These are phyloP conservation scores for Penicillium sp. DNA, from an alignment of 2,329 filamentous ascomycete species.

Conservation along the genomic window DNA sequence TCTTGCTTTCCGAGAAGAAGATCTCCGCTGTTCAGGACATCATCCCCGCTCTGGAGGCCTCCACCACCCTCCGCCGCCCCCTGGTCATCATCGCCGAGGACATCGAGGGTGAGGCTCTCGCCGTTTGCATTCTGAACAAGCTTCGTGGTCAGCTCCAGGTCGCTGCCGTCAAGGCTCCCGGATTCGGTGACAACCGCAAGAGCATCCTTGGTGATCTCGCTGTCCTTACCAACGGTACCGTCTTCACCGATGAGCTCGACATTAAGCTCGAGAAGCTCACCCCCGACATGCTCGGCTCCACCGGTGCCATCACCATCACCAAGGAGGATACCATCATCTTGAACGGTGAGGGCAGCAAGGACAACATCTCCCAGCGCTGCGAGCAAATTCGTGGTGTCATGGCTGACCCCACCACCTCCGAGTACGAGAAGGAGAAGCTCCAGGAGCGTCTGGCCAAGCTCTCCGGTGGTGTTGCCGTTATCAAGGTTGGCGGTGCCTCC, in stretches of 20 bases:
- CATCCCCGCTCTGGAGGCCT: conserved; percentile 95
- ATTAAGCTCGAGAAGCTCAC: conserved; percentile 99
- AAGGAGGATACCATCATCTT: conserved; percentile 99
- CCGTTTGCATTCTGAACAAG: conserved; percentile 99
- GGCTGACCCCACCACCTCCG: conserved; percentile 87
- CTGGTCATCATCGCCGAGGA: conserved; percentile 99
- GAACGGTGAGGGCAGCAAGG: conserved; percentile 95
- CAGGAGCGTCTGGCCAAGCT: conserved; percentile 99
- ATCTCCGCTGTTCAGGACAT: conserved; percentile 99
- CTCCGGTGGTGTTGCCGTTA: conserved; percentile 97
- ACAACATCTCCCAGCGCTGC: conserved; percentile 88
- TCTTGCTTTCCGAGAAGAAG: conserved; percentile 99
- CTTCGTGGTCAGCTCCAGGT: conserved; percentile 99
- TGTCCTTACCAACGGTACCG: conserved; percentile 92
- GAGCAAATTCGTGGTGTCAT: conserved; percentile 99
- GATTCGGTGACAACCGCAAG: conserved; percentile 99
- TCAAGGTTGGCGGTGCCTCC: conserved; percentile 96
- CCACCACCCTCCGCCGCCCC: conserved; percentile 90
- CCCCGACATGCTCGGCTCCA: conserved; percentile 92
- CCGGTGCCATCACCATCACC: conserved; percentile 98
- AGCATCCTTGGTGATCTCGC: conserved; percentile 96
- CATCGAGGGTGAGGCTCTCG: conserved; percentile 96
- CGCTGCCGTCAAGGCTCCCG: conserved; percentile 96
- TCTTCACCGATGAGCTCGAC: conserved; percentile 98
- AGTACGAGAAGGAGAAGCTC: conserved; percentile 99